Conservation (phyloP, 306 rosid genomes). For the Ceratonia siliqua region DNA sequence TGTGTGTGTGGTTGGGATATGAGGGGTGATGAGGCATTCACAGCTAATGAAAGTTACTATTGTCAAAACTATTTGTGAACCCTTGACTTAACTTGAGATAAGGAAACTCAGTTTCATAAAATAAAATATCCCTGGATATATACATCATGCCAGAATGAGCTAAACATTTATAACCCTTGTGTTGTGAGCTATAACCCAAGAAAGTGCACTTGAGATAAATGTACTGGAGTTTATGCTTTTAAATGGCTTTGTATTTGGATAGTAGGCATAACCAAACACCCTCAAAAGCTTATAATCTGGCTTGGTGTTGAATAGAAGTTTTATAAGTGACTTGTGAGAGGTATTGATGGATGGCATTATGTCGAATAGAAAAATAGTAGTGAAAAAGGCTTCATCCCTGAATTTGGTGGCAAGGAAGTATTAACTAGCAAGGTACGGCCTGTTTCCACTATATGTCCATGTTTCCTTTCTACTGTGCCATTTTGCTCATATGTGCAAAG, state of each 20-base stretch:
- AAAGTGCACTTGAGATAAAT: not conserved
- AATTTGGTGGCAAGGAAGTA: not conserved
- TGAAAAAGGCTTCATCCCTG: not conserved
- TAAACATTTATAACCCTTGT: not conserved
- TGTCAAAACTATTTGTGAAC: too few relatives aligned
- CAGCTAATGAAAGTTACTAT: too few relatives aligned
- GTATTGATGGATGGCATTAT: not conserved
- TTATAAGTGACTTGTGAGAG: not conserved
- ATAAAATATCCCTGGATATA: not conserved
- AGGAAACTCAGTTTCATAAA: too few relatives aligned
- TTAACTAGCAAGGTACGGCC: not conserved
- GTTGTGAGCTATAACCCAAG: not conserved
- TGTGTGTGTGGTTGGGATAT: not conserved
- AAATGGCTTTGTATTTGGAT: not conserved
- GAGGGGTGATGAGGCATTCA: not conserved
- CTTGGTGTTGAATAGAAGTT: not conserved
- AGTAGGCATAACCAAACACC: not conserved
- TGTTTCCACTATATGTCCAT: not conserved
- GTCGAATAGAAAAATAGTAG: not conserved
- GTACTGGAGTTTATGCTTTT: not conserved
- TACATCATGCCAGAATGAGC: not conserved
- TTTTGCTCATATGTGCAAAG: not conserved
- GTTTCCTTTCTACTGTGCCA: not conserved
- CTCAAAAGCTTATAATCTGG: not conserved
- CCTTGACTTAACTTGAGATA: too few relatives aligned